Evolutionary conservation across 2,329 filamentous ascomycete genomes (phyloP).

Genomic region (Blastomyces parvus): DNA sequence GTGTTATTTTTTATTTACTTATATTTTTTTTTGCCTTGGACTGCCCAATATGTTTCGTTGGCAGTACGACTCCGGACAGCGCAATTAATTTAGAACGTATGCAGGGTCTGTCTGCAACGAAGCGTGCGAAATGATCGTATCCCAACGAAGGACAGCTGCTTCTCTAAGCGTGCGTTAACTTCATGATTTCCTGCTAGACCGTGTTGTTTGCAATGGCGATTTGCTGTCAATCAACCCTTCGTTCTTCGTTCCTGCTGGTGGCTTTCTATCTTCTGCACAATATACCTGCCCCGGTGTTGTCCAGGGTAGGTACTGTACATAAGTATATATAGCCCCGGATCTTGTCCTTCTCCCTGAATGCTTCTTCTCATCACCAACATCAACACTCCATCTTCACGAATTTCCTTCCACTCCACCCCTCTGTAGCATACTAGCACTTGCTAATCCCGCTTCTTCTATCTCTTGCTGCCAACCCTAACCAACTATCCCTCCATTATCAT

Average conservation of each 20-base stretch:
- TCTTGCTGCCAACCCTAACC: not conserved
- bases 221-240: not conserved
- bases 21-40: not conserved
- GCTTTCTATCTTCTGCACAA: not conserved
- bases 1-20: not conserved
- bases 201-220: conserved; percentile 5
- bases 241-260: not conserved
- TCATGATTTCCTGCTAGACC: not conserved
- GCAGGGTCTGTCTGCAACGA: conserved; percentile 4
- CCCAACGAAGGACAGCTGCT: conserved; percentile 2
- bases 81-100: not conserved
- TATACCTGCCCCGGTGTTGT: not conserved
- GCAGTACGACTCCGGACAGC: not conserved
- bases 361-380: not conserved
- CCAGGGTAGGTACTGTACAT: not conserved
- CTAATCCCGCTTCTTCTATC: not conserved
- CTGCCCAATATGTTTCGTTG: not conserved
- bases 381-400: not conserved
- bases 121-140: conserved; percentile 2
- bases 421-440: not conserved
- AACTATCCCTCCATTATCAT: not conserved
- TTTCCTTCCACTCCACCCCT: not conserved
- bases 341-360: not conserved
- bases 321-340: not conserved
- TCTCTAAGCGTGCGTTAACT: not conserved